Evolutionary conservation across 2,329 filamentous ascomycete genomes (phyloP), one percentile per base, ranked within the genome.

Genomic region (Metarhizium anisopliae): DNA sequence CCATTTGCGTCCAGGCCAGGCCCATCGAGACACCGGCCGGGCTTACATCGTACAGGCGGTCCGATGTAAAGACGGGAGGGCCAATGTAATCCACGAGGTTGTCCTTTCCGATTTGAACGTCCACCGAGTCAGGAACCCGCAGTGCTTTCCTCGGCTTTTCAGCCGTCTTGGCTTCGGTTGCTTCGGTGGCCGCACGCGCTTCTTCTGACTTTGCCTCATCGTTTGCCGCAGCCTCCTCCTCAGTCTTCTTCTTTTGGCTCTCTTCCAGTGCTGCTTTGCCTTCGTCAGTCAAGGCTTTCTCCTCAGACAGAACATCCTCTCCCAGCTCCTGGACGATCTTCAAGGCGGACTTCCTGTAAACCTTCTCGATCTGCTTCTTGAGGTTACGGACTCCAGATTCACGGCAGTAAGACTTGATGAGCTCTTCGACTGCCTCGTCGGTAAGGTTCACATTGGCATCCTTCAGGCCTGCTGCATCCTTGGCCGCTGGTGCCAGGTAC

Each of bases 301-400:
- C 84, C 68, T 96, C 92, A 3, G 88, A 81, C 2, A 96, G 73
- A 1, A 80, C 89, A 6, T 90, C 86, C 66, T 96, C 92, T 52
- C 93, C 93, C 14, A 97, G 80, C 60, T 97, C 92, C 68, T 93
- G 88, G 13, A 99, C 93, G 62, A 99, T 99, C 74, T 96, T 97
- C 59, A 99, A 79, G 0, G 94, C 95, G 14, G 93, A 91, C 73
- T 99, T 99, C 57, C 94, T 86, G 74, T 96, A 99, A 3, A 99
- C 90, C 77, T 99, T 99, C 71, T 99, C 94, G 59, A 99, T 99
- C 71, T 97, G 93, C 77, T 99, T 97, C 82, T 99, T 99, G 59
- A 99, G 76, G 68, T 99, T 99, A 62, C 94, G 87, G 8, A 99
- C 95, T 64, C 94, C 94, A 47, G 91, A 96, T 73, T 99, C 94